phyloP scores from a whole-genome alignment of 768 basidiomycete genomes.

The Mycena rebaudengoi region DNA sequence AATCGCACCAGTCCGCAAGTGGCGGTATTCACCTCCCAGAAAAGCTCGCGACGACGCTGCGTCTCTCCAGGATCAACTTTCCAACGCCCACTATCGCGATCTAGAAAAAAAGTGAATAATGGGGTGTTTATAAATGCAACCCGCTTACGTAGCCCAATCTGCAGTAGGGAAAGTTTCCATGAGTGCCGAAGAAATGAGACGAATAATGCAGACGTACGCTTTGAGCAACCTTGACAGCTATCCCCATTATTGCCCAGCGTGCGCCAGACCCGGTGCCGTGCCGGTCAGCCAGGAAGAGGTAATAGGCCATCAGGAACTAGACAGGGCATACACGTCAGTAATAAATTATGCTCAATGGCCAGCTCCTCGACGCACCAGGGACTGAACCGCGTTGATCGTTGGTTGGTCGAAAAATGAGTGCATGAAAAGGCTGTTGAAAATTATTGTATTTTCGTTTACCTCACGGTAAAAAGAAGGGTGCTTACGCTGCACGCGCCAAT shows the following conservation, averaged over 20 bases:
- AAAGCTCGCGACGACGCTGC: slow-evolving; percentile 68
- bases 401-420: slow-evolving; percentile 73
- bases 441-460: slow-evolving; percentile 11
- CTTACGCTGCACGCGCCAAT: slow-evolving; percentile 62
- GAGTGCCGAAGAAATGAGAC: slow-evolving; percentile 18
- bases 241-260: slow-evolving; percentile 74
- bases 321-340: slow-evolving; percentile 12
- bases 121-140: background rate
- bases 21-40: slow-evolving; percentile 62
- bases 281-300: slow-evolving; percentile 73
- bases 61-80: slow-evolving; percentile 67
- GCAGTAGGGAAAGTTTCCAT: slow-evolving; percentile 19
- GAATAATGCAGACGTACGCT: slow-evolving; percentile 57
- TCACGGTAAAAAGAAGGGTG: slow-evolving; percentile 3
- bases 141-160: slow-evolving; percentile 77
- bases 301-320: slow-evolving; percentile 76
- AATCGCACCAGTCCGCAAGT: too few species aligned
- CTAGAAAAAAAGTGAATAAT: slow-evolving; percentile 43
- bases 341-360: slow-evolving; percentile 6
- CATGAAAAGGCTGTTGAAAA: slow-evolving; percentile 54
- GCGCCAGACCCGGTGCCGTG: slow-evolving; percentile 72
- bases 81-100: slow-evolving; percentile 77
- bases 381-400: slow-evolving; percentile 72
- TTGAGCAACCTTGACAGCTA: slow-evolving; percentile 75
- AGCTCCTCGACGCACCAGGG: slow-evolving; percentile 58